Percentiles rank a stretch among this genome's conserved stretches.
Conservation (phyloP, 306 rosid species). For the Vicia faba region DNA sequence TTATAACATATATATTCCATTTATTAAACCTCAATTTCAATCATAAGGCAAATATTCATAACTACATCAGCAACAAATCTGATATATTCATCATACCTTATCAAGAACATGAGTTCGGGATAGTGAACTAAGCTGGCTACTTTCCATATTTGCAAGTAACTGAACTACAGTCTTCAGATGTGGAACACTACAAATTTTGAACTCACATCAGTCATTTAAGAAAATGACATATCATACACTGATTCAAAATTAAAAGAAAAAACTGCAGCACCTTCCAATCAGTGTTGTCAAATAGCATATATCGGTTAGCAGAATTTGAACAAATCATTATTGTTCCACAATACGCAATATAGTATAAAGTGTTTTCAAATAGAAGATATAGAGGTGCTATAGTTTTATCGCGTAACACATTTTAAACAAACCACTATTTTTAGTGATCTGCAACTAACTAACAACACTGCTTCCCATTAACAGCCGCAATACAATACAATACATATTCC, state of each 20-base stretch:
- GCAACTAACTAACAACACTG: not conserved
- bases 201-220: constrained; percentile 33
- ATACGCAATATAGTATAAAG: not conserved
- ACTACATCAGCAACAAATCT: constrained; percentile 25
- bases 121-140: constrained; percentile 64
- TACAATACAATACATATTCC: constrained; percentile 1
- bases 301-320: not conserved
- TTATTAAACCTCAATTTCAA: constrained; percentile 9
- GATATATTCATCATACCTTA: constrained; percentile 54
- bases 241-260: constrained; percentile 11
- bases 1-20: constrained; percentile 8
- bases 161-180: constrained; percentile 74
- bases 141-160: constrained; percentile 85
- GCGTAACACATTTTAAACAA: not conserved
- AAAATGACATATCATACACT: constrained; percentile 9
- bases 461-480: constrained; percentile 7
- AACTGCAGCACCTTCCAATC: not conserved
- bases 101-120: constrained; percentile 46
- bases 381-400: not conserved
- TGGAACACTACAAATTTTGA: constrained; percentile 59
- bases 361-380: not conserved
- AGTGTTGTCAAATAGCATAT: not conserved
- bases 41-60: not conserved
- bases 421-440: not conserved
- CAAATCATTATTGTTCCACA: not conserved